These are phyloP conservation scores for Cylindrotheca fusiformis DNA, from an alignment of 108 stramenopile species.

Conservation along the genomic window DNA sequence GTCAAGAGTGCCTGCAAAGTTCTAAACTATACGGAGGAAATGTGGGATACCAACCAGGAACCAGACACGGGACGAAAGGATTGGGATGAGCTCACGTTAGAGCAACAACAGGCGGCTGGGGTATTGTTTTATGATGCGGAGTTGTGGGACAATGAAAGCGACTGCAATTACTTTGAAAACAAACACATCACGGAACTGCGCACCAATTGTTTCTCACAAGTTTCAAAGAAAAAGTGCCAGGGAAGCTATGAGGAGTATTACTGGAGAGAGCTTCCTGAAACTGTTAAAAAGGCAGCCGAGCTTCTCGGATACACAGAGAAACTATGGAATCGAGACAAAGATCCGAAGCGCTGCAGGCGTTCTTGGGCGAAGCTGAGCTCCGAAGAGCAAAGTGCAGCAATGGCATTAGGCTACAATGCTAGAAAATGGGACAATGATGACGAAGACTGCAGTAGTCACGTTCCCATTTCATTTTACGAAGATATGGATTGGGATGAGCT, in stretches of 20 bases:
- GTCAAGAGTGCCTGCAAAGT: slow-evolving; percentile 22
- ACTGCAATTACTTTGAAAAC: not conserved
- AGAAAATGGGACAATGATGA: slow-evolving; percentile 17
- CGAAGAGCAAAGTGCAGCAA: slow-evolving; percentile 36
- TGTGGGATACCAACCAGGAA: slow-evolving; percentile 21
- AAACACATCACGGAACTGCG: not conserved
- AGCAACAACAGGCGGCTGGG: slow-evolving; percentile 34
- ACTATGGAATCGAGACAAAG: slow-evolving; percentile 26
- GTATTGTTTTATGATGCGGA: slow-evolving; percentile 29
- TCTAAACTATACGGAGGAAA: slow-evolving; percentile 26
- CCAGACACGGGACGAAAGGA: slow-evolving; percentile 7
- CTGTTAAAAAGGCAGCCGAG: slow-evolving; percentile 28
- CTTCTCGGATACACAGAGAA: slow-evolving; percentile 35
- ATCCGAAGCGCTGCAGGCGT: slow-evolving; percentile 5
- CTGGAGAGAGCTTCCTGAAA: slow-evolving; percentile 37
- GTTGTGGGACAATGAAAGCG: slow-evolving; percentile 12
- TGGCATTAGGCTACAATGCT: slow-evolving; percentile 13
- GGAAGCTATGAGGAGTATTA: slow-evolving; percentile 24
- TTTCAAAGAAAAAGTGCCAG: no score
- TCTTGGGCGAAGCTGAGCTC: slow-evolving; percentile 41
- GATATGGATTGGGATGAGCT: slow-evolving; percentile 46
- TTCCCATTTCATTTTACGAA: no score
- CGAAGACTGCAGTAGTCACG: not conserved
- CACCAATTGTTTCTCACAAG: no score
- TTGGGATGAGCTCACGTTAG: slow-evolving; percentile 37